These are phyloP conservation scores for Phytomonas serpens DNA, from an alignment of 208 protist genomes.

Conservation along the genomic window DNA sequence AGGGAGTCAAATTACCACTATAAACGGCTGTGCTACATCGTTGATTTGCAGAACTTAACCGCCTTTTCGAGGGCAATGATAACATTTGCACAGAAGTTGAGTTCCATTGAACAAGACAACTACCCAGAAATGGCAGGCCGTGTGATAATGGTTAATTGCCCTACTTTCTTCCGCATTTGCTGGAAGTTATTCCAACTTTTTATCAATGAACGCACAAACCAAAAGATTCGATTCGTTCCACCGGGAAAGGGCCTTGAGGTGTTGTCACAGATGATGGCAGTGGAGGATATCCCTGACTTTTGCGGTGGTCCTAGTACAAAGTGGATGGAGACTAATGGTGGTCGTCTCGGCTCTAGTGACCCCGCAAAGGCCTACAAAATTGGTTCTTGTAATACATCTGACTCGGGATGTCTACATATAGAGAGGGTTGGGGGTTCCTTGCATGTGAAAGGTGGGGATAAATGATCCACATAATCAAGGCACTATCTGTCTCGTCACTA, in stretches of 20 bases:
- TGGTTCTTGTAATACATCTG: background rate
- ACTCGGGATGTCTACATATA: background rate
- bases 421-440: background rate
- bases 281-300: conserved; percentile 71
- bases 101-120: conserved; percentile 74
- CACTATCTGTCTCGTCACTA: background rate
- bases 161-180: conserved; percentile 50
- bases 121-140: conserved; percentile 78
- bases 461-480: background rate
- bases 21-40: conserved; percentile 71
- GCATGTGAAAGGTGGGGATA: background rate
- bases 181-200: conserved; percentile 81
- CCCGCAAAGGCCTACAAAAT: conserved; percentile 35
- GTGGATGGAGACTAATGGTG: conserved; percentile 53
- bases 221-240: conserved; percentile 64
- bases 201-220: conserved; percentile 71
- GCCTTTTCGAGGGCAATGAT: conserved; percentile 66
- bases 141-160: conserved; percentile 77
- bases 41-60: conserved; percentile 58
- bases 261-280: conserved; percentile 48
- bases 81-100: conserved; percentile 66
- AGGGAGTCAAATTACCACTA: conserved; percentile 35
- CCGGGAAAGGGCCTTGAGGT: conserved; percentile 35
- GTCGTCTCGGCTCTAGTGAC: conserved; percentile 49
- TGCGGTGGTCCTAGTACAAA: conserved; percentile 54